A percentile compares a stretch with the other conserved stretches of the same genome.
These are phyloP conservation scores for Pleurostoma richardsiae DNA, from an alignment of 2,329 filamentous ascomycete genomes.

Conservation along the genomic window DNA sequence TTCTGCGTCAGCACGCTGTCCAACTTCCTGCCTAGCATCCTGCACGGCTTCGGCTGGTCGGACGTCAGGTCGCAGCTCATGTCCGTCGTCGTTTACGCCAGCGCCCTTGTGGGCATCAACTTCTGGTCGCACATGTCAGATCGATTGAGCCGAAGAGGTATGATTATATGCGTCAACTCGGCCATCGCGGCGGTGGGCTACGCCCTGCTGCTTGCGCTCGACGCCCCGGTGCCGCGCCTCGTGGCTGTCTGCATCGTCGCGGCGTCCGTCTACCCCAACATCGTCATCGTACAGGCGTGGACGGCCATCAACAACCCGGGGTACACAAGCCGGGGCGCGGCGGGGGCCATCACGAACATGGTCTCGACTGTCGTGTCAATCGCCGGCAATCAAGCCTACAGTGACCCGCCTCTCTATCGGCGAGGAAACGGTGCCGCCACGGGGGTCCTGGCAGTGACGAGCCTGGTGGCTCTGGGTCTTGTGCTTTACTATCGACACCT, in stretches of 20 bases:
- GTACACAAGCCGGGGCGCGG: conserved; percentile 15
- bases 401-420: conserved; percentile 10
- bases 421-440: neutral
- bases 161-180: conserved; percentile 8
- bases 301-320: conserved; percentile 16
- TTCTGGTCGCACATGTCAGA: conserved; percentile 13
- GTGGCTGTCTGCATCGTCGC: conserved; percentile 15
- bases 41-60: conserved; percentile 14
- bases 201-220: conserved; percentile 13
- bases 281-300: conserved; percentile 15
- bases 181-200: conserved; percentile 12
- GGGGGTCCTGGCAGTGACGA: neutral
- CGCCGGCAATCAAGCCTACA: conserved; percentile 15
- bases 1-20: conserved; percentile 17
- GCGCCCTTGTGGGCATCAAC: conserved; percentile 16
- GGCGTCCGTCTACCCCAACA: conserved; percentile 13
- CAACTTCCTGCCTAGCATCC: conserved; percentile 10
- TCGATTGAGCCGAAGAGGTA: conserved; percentile 12
- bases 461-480: neutral
- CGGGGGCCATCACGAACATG: conserved; percentile 14
- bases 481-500: neutral
- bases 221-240: conserved; percentile 11
- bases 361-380: conserved; percentile 14
- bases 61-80: conserved; percentile 14
- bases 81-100: conserved; percentile 16